Base-by-base conservation (phyloP, 1,139 yeast species). In the Blastobotrys proliferans region DNA sequence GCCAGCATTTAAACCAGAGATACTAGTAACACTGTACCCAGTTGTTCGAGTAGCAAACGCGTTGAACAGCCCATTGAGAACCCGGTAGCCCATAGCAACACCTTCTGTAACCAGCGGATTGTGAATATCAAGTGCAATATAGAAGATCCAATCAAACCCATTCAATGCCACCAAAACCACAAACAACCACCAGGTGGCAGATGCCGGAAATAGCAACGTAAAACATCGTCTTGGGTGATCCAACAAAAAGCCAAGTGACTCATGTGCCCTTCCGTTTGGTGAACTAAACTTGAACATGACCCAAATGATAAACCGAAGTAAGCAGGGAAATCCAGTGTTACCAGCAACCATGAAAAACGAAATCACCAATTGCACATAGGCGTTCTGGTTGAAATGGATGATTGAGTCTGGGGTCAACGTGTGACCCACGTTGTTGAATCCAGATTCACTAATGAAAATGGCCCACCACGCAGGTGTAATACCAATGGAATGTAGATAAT, bases 221-320 rank as follows among this genome's bases (percentile, higher is more conserved):
- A 92, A 92, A 61, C 98, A 92, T 57, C 99, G 83, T 57, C 99
- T 80, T 1, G 99, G 99, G 60, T 92, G 98, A 54, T 90, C 97
- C 39, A 92, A 70, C 44, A 92, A 64, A 56, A 94, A 92, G 1
- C 88, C 94, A 18, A 90, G 67, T 6, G 94, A 83, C 58, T 92
- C 97, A 24, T 62, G 62, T 26, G 58, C 52, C 13, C 59, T 60
- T 3, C 69, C 62, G 74, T 69, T 26, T 1, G 82, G 86, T 28
- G 76, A 83, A 0, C 95, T 72, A 18, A 80, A 39, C 51, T 80
- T 82, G 65, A 77, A 81, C 63, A 83, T 55, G 0, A 81, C 48
- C 97, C 97, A 90, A 40, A 92, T 83, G 34, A 85, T 70, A 54
- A 83, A 78, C 51, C 97, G 71, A 40, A 92, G 67, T 34, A 85